A percentile compares a stretch with the other conserved stretches of the same genome.
phyloP scores from a whole-genome alignment of 2,329 filamentous ascomycete species.

The Penicillium sp. region DNA sequence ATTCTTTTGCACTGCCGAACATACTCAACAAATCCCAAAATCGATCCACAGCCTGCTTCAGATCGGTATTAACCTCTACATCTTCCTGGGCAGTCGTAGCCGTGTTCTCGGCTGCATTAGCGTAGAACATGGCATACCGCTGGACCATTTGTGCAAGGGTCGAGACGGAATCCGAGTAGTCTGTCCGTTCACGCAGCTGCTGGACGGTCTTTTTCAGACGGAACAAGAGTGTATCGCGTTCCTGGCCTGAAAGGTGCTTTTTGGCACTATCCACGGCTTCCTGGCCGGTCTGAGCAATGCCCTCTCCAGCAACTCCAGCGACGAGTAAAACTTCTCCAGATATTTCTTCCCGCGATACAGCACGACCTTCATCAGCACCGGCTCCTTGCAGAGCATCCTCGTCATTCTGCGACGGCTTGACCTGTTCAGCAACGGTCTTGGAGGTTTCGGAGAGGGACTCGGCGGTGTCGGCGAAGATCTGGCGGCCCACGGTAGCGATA shows the following conservation, averaged over 20 bases:
- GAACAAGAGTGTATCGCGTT: conserved; percentile 66
- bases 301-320: conserved; percentile 36
- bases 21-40: conserved; percentile 76
- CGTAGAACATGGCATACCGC: conserved; percentile 72
- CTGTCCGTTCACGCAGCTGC: conserved; percentile 67
- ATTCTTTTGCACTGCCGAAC: conserved; percentile 68
- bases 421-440: conserved; percentile 64
- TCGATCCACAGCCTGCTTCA: conserved; percentile 69
- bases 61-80: conserved; percentile 65
- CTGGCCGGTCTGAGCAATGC: conserved; percentile 39
- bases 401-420: conserved; percentile 64
- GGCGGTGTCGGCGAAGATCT: conserved; percentile 83
- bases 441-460: conserved; percentile 72
- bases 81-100: conserved; percentile 64
- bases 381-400: conserved; percentile 48
- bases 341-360: conserved; percentile 59
- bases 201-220: conserved; percentile 71
- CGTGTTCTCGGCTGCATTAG: conserved; percentile 64
- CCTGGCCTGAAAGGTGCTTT: conserved; percentile 66
- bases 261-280: conserved; percentile 65
- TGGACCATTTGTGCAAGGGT: conserved; percentile 69
- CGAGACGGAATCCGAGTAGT: conserved; percentile 83
- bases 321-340: conserved; percentile 54
- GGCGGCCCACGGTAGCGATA: conserved; percentile 68
- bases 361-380: conserved; percentile 43